A percentile compares a stretch with the other conserved stretches of the same genome.
Conservation (phyloP, 139 green algal genomes). For the Pycnococcus provasolii region DNA sequence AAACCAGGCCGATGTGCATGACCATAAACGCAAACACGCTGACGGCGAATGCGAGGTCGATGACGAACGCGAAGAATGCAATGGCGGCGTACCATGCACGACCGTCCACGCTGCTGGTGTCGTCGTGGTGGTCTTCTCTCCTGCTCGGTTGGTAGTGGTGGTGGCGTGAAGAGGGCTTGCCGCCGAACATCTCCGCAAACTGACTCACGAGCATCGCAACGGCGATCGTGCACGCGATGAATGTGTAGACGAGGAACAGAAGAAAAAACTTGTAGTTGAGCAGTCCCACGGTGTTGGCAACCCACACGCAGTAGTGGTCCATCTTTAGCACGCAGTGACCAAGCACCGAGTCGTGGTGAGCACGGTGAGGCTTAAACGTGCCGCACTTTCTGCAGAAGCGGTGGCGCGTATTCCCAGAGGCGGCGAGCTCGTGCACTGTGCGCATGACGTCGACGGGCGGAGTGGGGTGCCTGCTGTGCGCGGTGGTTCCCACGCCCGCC, state of each 20-base stretch:
- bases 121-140: too few species aligned
- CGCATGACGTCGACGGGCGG: neutral
- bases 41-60: slow-evolving; percentile 39
- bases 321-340: slow-evolving; percentile 83
- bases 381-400: slow-evolving; percentile 30
- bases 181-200: slow-evolving; percentile 22
- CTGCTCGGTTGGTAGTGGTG: too few species aligned
- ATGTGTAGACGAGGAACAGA: slow-evolving; percentile 65
- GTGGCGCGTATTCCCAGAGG: neutral
- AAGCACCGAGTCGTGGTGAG: slow-evolving; percentile 82
- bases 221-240: slow-evolving; percentile 24
- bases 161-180: too few species aligned
- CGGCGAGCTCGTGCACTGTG: too few species aligned
- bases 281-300: slow-evolving; percentile 84
- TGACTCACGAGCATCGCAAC: slow-evolving; percentile 20
- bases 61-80: slow-evolving; percentile 22
- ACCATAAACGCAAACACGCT: slow-evolving; percentile 38
- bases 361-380: slow-evolving; percentile 74
- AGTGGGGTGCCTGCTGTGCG: slow-evolving; percentile 27
- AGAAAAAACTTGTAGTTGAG: slow-evolving; percentile 95
- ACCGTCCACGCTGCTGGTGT: too few species aligned
- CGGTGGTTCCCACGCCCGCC: slow-evolving; percentile 16
- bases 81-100: neutral
- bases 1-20: slow-evolving; percentile 40
- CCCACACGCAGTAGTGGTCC: slow-evolving; percentile 65